Conservation (phyloP, 176 grass and related monocot genomes). For the Ananas comosus region DNA sequence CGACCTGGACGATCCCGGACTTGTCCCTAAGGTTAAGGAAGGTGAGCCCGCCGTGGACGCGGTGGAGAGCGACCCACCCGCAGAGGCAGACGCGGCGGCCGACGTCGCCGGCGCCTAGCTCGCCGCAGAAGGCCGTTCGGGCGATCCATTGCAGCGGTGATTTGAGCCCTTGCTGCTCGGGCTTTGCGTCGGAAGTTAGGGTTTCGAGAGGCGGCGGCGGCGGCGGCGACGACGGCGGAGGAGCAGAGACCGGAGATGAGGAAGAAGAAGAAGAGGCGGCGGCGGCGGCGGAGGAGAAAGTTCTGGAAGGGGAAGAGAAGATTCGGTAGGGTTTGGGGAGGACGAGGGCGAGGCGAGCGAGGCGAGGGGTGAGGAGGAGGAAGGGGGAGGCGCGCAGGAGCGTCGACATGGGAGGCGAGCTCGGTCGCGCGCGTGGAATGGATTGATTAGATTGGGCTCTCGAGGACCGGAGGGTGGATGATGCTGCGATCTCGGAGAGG, state of each 20-base stretch:
- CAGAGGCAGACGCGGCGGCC: conserved; percentile 69
- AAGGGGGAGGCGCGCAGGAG: conserved; percentile 56
- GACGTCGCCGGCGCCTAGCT: conserved; percentile 46
- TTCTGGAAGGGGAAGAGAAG: not conserved
- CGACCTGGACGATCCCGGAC: conserved; percentile 74
- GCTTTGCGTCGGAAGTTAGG: conserved; percentile 24
- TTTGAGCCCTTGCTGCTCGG: conserved; percentile 21
- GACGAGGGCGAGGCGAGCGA: conserved; percentile 23
- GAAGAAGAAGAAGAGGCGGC: conserved; percentile 25
- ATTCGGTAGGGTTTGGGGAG: conserved; percentile 4
- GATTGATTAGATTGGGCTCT: too few species aligned
- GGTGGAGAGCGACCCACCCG: conserved; percentile 86
- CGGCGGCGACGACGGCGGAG: conserved; percentile 13
- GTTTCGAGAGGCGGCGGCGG: conserved; percentile 23
- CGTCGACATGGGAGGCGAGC: conserved; percentile 14
- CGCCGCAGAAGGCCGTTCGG: conserved; percentile 55
- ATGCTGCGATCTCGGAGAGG: too few species aligned
- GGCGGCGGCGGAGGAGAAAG: conserved; percentile 7
- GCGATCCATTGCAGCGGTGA: conserved; percentile 48
- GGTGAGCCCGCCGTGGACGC: conserved; percentile 69
- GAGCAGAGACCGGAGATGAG: conserved; percentile 2
- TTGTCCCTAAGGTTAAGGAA: conserved; percentile 74
- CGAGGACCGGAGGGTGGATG: too few species aligned
- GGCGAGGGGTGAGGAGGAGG: conserved; percentile 41
- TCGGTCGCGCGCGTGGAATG: too few species aligned